These are phyloP conservation scores for Pseudogymnoascus sp. DNA, from an alignment of 2,329 filamentous ascomycete species.

Conservation along the genomic window DNA sequence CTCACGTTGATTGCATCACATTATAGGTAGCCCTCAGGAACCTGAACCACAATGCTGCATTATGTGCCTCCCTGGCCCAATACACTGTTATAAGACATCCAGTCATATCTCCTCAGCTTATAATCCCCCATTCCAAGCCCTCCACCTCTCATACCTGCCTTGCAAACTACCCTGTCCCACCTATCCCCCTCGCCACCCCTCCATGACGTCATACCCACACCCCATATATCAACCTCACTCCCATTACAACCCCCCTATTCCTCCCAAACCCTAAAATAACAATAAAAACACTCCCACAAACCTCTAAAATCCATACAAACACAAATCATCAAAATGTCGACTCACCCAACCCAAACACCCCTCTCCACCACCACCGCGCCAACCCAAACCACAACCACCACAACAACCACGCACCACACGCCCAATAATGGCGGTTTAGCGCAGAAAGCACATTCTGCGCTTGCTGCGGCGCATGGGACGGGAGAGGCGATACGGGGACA, in stretches of 20 bases:
- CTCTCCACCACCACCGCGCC: neutral
- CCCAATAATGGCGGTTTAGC: neutral
- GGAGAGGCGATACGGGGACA: constrained; percentile 18
- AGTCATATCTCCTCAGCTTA: neutral
- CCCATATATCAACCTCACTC: neutral
- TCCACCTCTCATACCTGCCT: neutral
- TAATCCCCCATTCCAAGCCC: neutral
- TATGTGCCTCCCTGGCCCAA: neutral
- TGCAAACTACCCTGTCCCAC: neutral
- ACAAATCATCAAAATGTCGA: neutral
- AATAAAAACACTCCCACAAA: neutral
- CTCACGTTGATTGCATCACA: neutral
- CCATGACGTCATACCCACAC: neutral
- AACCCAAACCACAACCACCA: neutral
- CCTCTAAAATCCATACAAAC: neutral
- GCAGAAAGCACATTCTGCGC: neutral
- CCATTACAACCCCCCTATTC: neutral
- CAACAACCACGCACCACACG: neutral
- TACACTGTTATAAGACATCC: neutral
- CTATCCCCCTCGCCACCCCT: neutral
- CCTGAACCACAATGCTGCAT: neutral
- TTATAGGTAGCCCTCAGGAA: neutral
- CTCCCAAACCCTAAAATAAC: neutral
- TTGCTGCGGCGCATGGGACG: constrained; percentile 15
- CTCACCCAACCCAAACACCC: neutral